Percentiles rank a stretch among this genome's conserved stretches.
Evolutionary conservation across 495 filamentous ascomycete genomes (phyloP).

Genomic region (Friedmanniomyces simplex): DNA sequence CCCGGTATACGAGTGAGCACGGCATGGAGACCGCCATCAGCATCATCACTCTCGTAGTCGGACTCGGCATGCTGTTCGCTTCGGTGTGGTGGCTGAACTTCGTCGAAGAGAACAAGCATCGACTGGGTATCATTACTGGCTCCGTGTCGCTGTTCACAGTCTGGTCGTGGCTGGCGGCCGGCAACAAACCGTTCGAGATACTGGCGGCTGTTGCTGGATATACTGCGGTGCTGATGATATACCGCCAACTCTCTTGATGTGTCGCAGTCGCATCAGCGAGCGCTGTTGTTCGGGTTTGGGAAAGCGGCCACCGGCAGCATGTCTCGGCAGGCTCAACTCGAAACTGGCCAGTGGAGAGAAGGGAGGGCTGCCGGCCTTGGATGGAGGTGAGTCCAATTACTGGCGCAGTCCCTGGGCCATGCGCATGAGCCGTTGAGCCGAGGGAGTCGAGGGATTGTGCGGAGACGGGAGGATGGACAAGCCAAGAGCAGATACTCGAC

Average conservation of each 20-base stretch:
- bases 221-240: constrained; percentile 4
- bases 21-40: not conserved
- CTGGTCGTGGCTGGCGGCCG: not conserved
- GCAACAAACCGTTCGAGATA: constrained; percentile 3
- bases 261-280: no score
- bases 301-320: not conserved
- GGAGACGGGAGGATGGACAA: not conserved
- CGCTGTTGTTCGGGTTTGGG: not conserved
- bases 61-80: not conserved
- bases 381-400: no score
- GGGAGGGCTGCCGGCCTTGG: no score
- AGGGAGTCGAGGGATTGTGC: not conserved
- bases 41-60: not conserved
- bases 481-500: not conserved
- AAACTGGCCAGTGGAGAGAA: no score
- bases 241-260: not conserved
- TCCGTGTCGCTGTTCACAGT: not conserved
- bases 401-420: no score
- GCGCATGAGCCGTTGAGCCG: not conserved
- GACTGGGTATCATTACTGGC: not conserved
- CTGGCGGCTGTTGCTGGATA: constrained; percentile 1
- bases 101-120: not conserved
- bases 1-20: not conserved
- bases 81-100: not conserved
- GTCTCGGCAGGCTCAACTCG: not conserved